A percentile compares a stretch with the other conserved stretches of the same genome.
These are phyloP conservation scores for Alternaria longipes DNA, from an alignment of 2,329 filamentous ascomycete species.

Conservation along the genomic window DNA sequence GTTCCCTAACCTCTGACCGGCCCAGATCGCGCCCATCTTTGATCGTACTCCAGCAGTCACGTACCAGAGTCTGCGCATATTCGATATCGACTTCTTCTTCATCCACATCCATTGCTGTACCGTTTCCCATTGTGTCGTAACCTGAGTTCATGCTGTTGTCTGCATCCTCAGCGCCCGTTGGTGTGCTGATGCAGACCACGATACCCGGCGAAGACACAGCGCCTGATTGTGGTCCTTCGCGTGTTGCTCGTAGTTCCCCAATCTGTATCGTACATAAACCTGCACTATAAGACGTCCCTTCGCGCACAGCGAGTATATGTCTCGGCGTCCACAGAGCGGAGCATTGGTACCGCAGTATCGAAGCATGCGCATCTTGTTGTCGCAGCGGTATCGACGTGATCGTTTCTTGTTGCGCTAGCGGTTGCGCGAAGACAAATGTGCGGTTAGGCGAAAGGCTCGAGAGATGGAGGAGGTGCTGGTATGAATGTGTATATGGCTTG, in stretches of 20 bases:
- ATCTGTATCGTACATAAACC: constrained; percentile 41
- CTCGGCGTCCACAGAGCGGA: constrained; percentile 41
- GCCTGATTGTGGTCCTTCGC: constrained; percentile 30
- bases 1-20: constrained; percentile 35
- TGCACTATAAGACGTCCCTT: constrained; percentile 32
- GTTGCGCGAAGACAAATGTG: constrained; percentile 40
- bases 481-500: constrained; percentile 30
- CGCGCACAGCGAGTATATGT: constrained; percentile 31
- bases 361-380: constrained; percentile 34
- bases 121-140: background rate
- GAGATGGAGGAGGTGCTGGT: constrained; percentile 44
- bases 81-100: constrained; percentile 32
- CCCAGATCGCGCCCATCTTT: constrained; percentile 36
- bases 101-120: background rate
- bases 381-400: constrained; percentile 36
- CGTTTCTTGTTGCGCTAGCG: constrained; percentile 16
- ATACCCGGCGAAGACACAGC: constrained; percentile 36
- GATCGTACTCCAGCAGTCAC: constrained; percentile 37
- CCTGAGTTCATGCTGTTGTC: constrained; percentile 14
- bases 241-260: constrained; percentile 36
- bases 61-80: constrained; percentile 35
- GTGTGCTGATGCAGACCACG: constrained; percentile 40
- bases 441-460: constrained; percentile 30
- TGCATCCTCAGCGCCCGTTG: constrained; percentile 13
- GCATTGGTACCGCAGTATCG: constrained; percentile 30